Evolutionary conservation across 495 filamentous ascomycete genomes (phyloP).

Genomic region (Pyronema domesticum): DNA sequence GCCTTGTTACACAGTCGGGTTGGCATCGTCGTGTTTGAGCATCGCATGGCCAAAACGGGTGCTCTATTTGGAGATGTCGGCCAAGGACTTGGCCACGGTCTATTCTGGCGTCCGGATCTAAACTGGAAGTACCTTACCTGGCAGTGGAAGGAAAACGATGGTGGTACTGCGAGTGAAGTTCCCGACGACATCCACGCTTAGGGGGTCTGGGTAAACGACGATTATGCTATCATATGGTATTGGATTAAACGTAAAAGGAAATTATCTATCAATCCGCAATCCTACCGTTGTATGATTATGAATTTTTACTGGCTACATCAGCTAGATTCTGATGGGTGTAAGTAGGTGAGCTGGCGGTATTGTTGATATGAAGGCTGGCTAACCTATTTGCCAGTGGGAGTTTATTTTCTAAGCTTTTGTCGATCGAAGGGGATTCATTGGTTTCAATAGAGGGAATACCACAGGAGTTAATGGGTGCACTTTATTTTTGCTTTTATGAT

Average conservation of each 20-base stretch:
- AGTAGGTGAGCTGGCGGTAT: background rate
- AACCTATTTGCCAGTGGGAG: background rate
- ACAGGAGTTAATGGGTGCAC: background rate
- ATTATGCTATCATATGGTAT: background rate
- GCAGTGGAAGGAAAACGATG: constrained; percentile 39
- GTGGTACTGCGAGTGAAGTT: background rate
- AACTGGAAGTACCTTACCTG: constrained; percentile 87
- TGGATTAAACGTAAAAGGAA: constrained; percentile 1
- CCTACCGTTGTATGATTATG: background rate
- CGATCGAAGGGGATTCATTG: constrained; percentile 1
- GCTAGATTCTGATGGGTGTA: background rate
- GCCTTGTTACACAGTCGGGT: constrained; percentile 84
- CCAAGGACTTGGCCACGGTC: constrained; percentile 47
- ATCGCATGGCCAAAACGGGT: constrained; percentile 11
- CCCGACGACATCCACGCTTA: constrained; percentile 5
- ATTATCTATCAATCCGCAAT: background rate
- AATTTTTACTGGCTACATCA: background rate
- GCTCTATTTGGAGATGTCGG: constrained; percentile 20
- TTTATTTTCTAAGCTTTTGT: constrained; percentile 1
- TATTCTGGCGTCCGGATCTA: constrained; percentile 82
- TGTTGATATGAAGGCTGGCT: background rate
- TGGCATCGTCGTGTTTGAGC: constrained; percentile 57
- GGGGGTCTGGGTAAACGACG: background rate
- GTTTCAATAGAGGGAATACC: background rate
- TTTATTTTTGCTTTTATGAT: background rate